Evolutionary conservation across 495 filamentous ascomycete species (phyloP).

Genomic region (Pyrenopolyporus hunteri): DNA sequence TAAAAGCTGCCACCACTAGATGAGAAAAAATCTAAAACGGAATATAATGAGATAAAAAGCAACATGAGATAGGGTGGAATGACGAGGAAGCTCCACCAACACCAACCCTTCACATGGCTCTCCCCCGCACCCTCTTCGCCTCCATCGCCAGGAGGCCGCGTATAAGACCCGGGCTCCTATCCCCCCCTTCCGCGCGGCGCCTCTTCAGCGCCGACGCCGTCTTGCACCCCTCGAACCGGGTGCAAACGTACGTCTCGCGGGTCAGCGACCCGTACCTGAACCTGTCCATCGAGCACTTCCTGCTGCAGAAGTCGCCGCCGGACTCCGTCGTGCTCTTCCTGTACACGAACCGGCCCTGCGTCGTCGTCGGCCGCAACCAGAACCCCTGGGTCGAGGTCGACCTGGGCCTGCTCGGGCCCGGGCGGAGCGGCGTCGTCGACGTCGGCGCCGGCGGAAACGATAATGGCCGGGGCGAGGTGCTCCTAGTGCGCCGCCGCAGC

Average conservation of each 20-base stretch:
- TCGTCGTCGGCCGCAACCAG: slow-evolving; percentile 94
- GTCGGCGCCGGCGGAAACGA: slow-evolving; percentile 13
- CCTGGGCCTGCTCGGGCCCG: slow-evolving; percentile 57
- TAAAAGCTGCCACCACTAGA: background rate
- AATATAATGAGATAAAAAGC: background rate
- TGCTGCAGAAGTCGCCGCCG: slow-evolving; percentile 72
- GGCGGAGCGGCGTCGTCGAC: background rate
- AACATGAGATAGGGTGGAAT: background rate
- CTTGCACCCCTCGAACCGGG: slow-evolving; percentile 32
- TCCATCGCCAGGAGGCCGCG: background rate
- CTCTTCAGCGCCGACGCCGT: slow-evolving; percentile 33
- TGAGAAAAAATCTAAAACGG: background rate
- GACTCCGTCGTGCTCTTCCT: slow-evolving; percentile 81
- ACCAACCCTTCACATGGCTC: slow-evolving; percentile 21
- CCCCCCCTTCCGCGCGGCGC: slow-evolving; percentile 5
- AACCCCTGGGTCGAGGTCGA: slow-evolving; percentile 96
- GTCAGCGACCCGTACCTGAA: slow-evolving; percentile 83
- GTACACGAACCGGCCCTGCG: slow-evolving; percentile 82
- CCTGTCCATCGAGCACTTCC: slow-evolving; percentile 92
- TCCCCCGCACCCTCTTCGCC: slow-evolving; percentile 23
- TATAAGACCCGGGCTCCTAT: background rate
- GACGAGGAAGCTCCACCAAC: background rate
- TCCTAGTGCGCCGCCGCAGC: slow-evolving; percentile 79
- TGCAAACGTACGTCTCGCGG: slow-evolving; percentile 77
- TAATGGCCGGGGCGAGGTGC: slow-evolving; percentile 41